Evolutionary conservation across 1,284 basidiomycete genomes (phyloP).

Genomic region (Puccinia coronata): DNA sequence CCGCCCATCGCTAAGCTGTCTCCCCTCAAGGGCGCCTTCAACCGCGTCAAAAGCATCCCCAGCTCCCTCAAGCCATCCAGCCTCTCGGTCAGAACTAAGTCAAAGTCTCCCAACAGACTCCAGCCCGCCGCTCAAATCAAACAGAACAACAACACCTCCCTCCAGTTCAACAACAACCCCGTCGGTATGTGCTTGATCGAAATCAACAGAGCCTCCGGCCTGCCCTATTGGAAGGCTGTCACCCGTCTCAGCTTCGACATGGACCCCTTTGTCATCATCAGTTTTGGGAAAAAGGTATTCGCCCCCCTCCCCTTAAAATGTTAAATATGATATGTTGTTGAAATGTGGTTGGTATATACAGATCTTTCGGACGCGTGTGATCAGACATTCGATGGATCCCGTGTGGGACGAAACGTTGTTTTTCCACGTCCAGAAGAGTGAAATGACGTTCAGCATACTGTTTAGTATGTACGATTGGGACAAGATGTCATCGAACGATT

Average conservation of each 20-base stretch:
- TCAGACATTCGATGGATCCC: conserved; percentile 69
- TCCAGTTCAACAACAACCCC: conserved; percentile 62
- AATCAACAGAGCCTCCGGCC: conserved; percentile 71
- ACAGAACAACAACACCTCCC: not conserved
- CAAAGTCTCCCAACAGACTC: conserved; percentile 2
- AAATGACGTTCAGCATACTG: conserved; percentile 67
- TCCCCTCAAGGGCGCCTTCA: conserved; percentile 21
- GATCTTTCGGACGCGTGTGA: conserved; percentile 54
- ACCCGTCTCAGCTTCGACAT: conserved; percentile 87
- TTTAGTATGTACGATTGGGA: conserved; percentile 91
- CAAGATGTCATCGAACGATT: conserved; percentile 65
- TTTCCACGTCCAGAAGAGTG: conserved; percentile 89
- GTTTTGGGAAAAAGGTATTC: conserved; percentile 91
- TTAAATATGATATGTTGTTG: not conserved
- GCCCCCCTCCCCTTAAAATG: conserved; percentile 59
- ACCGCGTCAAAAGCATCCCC: conserved; percentile 19
- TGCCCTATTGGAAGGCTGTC: conserved; percentile 82
- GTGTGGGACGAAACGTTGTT: conserved; percentile 93
- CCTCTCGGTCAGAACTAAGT: not conserved
- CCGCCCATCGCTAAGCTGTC: not conserved
- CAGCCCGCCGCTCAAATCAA: not conserved
- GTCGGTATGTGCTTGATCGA: conserved; percentile 84
- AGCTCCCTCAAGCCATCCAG: conserved; percentile 19
- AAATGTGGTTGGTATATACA: not conserved
- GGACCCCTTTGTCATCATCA: conserved; percentile 95